Evolutionary conservation across 2,329 filamentous ascomycete genomes (phyloP).

Genomic region (Penicillium verrucosum): DNA sequence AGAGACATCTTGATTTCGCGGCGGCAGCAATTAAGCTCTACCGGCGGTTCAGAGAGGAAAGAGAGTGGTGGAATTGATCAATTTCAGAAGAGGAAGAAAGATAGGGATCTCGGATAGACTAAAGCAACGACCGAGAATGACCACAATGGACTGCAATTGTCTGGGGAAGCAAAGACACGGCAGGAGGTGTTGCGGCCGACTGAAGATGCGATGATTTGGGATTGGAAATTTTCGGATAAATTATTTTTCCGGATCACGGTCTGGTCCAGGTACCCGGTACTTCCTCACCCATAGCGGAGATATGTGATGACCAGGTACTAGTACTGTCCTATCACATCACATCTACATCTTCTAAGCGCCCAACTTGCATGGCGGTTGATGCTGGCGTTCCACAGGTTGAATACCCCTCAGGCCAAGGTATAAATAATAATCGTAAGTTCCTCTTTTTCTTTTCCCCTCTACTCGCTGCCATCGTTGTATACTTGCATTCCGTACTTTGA

Average conservation of each 20-base stretch:
- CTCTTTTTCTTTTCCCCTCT: not conserved
- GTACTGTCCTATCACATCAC: conserved; percentile 21
- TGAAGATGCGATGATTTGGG: conserved; percentile 7
- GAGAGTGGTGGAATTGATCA: conserved; percentile 1
- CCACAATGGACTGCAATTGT: conserved; percentile 3
- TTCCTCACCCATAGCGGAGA: conserved; percentile 3
- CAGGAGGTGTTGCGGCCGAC: conserved; percentile 2
- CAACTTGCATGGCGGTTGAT: conserved; percentile 19
- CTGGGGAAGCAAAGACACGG: not conserved
- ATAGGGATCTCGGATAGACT: not conserved
- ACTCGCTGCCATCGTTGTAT: not conserved
- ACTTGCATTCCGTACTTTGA: conserved; percentile 1
- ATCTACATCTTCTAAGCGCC: conserved; percentile 20
- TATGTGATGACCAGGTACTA: conserved; percentile 11
- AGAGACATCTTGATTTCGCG: conserved; percentile 60
- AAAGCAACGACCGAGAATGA: not conserved
- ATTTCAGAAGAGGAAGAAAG: not conserved
- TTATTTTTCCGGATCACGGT: conserved; percentile 12
- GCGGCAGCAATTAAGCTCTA: conserved; percentile 20
- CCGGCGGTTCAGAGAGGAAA: conserved; percentile 6
- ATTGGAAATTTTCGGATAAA: conserved; percentile 41
- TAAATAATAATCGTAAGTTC: conserved; percentile 16
- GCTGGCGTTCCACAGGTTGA: conserved; percentile 15
- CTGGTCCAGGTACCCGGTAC: not conserved
- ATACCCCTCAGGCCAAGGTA: conserved; percentile 17